Percentiles rank a stretch among this genome's conserved stretches.
These are phyloP conservation scores for Arabis hirsuta DNA, from an alignment of 345 rosid species.

Conservation along the genomic window DNA sequence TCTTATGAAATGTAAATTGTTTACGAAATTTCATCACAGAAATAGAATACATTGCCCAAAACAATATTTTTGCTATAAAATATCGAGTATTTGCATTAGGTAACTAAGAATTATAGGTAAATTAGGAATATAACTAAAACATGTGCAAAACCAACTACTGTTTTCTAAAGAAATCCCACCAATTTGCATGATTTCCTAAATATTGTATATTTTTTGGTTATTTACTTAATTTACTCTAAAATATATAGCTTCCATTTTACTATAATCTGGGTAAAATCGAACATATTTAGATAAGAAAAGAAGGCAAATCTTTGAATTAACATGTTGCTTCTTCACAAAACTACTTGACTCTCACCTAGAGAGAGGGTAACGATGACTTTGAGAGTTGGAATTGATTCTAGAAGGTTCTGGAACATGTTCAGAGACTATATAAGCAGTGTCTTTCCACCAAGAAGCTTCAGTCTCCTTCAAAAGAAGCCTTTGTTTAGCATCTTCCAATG, in stretches of 20 bases:
- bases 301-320: not conserved
- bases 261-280: not conserved
- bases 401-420: slow-evolving; percentile 50
- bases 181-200: too few species aligned
- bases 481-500: slow-evolving; percentile 47
- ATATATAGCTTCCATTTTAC: not conserved
- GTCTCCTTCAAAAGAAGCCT: slow-evolving; percentile 62
- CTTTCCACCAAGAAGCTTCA: slow-evolving; percentile 85
- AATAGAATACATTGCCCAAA: not conserved
- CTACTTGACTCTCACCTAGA: slow-evolving; percentile 32
- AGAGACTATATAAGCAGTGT: slow-evolving; percentile 58
- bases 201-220: too few species aligned
- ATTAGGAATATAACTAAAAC: too few species aligned
- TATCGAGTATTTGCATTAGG: too few species aligned
- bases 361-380: slow-evolving; percentile 31
- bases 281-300: not conserved
- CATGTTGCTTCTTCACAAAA: slow-evolving; percentile 20
- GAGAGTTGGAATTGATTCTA: slow-evolving; percentile 28
- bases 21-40: not conserved
- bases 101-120: too few species aligned
- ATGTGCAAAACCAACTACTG: too few species aligned
- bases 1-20: not conserved
- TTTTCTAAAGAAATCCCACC: too few species aligned
- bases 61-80: not conserved
- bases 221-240: too few species aligned